phyloP scores from a whole-genome alignment of 139 green algal species.

The Deuterostichococcus epilithicus region DNA sequence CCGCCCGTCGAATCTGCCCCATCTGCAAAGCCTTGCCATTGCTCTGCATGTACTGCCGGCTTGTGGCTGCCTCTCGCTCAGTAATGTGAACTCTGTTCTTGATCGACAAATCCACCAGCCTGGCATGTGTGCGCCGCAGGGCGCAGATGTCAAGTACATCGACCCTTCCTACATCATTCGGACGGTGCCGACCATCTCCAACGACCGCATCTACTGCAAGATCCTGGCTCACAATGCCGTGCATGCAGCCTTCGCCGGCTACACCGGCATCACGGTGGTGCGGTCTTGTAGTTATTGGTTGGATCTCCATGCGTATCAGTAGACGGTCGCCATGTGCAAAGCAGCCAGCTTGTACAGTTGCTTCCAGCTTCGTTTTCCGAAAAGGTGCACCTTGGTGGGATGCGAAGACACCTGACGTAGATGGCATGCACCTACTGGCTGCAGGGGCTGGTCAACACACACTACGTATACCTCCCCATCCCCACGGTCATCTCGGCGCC shows the following conservation, averaged over 20 bases:
- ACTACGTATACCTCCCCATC: slow-evolving; percentile 91
- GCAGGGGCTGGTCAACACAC: slow-evolving; percentile 88
- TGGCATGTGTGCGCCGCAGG: background rate
- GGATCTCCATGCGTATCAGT: too few species aligned
- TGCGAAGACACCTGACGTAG: background rate
- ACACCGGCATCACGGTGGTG: slow-evolving; percentile 55
- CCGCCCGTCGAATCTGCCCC: too few species aligned
- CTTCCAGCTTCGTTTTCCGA: too few species aligned
- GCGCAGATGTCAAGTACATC: slow-evolving; percentile 62
- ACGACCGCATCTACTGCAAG: slow-evolving; percentile 92
- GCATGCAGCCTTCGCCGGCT: slow-evolving; percentile 91
- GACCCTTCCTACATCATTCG: slow-evolving; percentile 90
- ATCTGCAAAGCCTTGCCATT: too few species aligned
- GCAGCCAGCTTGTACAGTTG: too few species aligned
- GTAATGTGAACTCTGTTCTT: too few species aligned
- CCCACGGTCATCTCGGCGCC: slow-evolving; percentile 79
- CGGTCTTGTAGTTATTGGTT: background rate
- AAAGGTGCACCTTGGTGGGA: too few species aligned
- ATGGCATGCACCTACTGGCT: too few species aligned
- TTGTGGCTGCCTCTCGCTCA: too few species aligned
- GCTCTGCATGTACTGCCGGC: too few species aligned
- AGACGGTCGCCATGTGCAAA: too few species aligned
- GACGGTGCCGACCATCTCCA: slow-evolving; percentile 76
- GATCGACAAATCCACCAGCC: too few species aligned
- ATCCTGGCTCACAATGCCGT: slow-evolving; percentile 92